Conservation (phyloP, 2,329 filamentous ascomycete genomes). For the Aspergillus costaricaensis region DNA sequence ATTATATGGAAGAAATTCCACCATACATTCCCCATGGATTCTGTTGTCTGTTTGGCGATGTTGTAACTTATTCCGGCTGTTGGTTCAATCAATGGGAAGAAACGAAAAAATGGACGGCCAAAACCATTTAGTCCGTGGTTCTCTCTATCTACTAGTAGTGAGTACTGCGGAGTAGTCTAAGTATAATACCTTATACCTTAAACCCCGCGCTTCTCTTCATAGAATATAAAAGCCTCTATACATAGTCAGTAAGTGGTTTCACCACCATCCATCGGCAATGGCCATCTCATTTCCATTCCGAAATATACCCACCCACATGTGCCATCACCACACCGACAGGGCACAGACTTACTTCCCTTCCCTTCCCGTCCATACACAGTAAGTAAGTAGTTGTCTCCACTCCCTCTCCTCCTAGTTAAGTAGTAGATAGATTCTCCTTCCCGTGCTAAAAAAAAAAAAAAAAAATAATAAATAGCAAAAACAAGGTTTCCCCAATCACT, state of each 20-base stretch:
- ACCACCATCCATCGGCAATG: too few relatives aligned
- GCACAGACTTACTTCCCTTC: too few relatives aligned
- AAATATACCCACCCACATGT: too few relatives aligned
- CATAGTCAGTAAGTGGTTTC: too few relatives aligned
- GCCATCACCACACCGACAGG: too few relatives aligned
- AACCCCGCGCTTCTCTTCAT: background rate
- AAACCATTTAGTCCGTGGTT: background rate
- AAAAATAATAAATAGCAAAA: background rate
- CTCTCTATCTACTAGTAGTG: background rate
- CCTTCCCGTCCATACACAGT: too few relatives aligned
- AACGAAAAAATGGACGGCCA: background rate
- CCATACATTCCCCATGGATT: slow-evolving; percentile 21
- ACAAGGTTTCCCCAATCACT: background rate
- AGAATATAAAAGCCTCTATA: too few relatives aligned
- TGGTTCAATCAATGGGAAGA: background rate
- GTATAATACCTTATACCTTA: background rate
- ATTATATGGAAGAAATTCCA: slow-evolving; percentile 24
- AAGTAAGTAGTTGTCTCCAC: too few relatives aligned
- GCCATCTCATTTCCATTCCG: too few relatives aligned
- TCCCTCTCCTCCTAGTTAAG: too few relatives aligned
- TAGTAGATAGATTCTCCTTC: too few relatives aligned
- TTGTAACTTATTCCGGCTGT: background rate
- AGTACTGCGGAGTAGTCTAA: background rate
- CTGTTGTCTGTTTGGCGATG: slow-evolving; percentile 5
- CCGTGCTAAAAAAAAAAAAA: background rate